Conservation (phyloP, 441 rosid species). For the Arabidopsis lyrata region DNA sequence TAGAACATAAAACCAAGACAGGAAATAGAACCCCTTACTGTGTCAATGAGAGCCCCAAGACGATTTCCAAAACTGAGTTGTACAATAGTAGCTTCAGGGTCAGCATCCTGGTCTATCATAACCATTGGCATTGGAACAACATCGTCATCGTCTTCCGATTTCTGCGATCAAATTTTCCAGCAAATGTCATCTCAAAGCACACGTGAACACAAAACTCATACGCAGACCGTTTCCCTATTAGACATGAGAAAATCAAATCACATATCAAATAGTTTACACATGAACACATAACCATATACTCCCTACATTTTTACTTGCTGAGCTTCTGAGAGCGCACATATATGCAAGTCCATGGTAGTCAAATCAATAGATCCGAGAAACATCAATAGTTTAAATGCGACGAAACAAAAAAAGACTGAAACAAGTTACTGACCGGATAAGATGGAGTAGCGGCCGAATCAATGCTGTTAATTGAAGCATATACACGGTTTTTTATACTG, state of each 20-base stretch:
- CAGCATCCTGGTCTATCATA: conserved; percentile 88
- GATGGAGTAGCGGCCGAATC: conserved; percentile 54
- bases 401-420: conserved; percentile 10
- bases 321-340: background rate
- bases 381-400: background rate
- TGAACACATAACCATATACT: background rate
- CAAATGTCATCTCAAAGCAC: conserved; percentile 45
- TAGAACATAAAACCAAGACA: background rate
- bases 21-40: conserved; percentile 52
- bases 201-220: conserved; percentile 40
- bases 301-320: conserved; percentile 11
- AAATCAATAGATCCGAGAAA: conserved; percentile 20
- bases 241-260: conserved; percentile 22
- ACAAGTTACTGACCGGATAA: conserved; percentile 60
- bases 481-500: conserved; percentile 49
- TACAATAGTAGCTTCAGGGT: conserved; percentile 81
- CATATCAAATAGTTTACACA: conserved; percentile 8
- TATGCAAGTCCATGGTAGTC: background rate
- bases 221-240: conserved; percentile 23
- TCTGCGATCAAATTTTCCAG: conserved; percentile 55
- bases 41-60: conserved; percentile 94
- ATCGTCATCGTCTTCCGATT: conserved; percentile 53
- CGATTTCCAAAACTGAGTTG: conserved; percentile 97
- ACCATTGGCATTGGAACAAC: conserved; percentile 53
- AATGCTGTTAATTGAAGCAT: conserved; percentile 53